Evolutionary conservation across 2,329 filamentous ascomycete genomes (phyloP), one percentile per base, ranked within the genome.

Genomic region (Torrubiellomyces zombiae): DNA sequence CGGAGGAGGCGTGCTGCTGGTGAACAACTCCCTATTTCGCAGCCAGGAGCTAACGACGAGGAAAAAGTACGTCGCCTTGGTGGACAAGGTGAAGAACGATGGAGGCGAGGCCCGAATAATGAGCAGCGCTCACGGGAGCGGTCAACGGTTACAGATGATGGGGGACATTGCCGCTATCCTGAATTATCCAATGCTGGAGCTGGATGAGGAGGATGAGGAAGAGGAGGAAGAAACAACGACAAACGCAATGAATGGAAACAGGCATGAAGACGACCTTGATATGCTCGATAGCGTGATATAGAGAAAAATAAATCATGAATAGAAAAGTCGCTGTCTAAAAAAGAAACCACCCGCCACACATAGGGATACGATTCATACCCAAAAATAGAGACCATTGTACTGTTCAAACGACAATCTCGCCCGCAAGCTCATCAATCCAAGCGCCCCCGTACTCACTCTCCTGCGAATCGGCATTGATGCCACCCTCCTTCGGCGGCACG

Each of bases 61-160:
- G 37, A 79, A 75, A 45, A 67, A 73, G 34, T 95, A 85, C 61
- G 86, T 95, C 1, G 58, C 57, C 7, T 60, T 95, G 22, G 85
- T 95, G 4, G 86, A 95, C 47, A 75, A 74, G 33, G 86, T 95
- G n/a, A 71, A 74, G 35, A 73, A 73, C 3, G 75, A 82, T 34
- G 89, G 86, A 5, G 89, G 86, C 2, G 83, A 94, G 36, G 80
- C 82, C 1, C 63, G 80, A 27, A 69, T 95, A n/a, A 53, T 95
- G 15, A 95, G 86, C 48, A 85, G 79, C 40, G 77, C 91, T 42
- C 86, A 95, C 48, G 86, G 94, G 56, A 94, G 85, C 47, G 89
- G 89, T 1, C 76, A 77, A 54, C 62, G 83, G 31, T 53, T 98
- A 9, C 80, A 85, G 36, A 77, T 74, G 9, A 48, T 95, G 31